Percentiles rank a stretch among this genome's conserved stretches.
Evolutionary conservation across 1,139 yeast genomes (phyloP).

Genomic region (Debaryomycetaceae sp.): DNA sequence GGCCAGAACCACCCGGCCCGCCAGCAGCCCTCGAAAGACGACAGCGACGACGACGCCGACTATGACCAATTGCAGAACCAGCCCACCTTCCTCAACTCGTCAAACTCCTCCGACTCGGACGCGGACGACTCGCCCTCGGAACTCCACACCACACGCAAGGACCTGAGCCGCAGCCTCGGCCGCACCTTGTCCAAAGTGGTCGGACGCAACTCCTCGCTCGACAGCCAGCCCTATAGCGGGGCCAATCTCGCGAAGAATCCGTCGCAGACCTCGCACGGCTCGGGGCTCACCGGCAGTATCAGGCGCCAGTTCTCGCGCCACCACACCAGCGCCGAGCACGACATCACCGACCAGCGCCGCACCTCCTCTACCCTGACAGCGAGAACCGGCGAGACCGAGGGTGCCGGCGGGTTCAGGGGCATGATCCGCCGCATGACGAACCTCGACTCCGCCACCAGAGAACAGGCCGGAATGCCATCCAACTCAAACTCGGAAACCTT

Average conservation of each 20-base stretch:
- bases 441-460: slow-evolving; percentile 18
- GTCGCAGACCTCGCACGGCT: background rate
- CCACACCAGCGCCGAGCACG: background rate
- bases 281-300: background rate
- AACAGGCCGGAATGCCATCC: slow-evolving; percentile 9
- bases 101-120: background rate
- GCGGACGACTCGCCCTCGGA: slow-evolving; percentile 1
- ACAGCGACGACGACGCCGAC: slow-evolving; percentile 3
- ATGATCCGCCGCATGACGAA: slow-evolving; percentile 27
- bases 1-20: too few relatives aligned
- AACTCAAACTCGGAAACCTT: slow-evolving; percentile 26
- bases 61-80: slow-evolving; percentile 1
- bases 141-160: background rate
- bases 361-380: background rate
- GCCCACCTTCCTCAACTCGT: background rate
- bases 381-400: slow-evolving; percentile 1
- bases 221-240: too few relatives aligned
- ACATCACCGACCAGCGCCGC: slow-evolving; percentile 2
- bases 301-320: background rate
- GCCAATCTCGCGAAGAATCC: background rate
- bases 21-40: slow-evolving; percentile 4
- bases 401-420: slow-evolving; percentile 14
- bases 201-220: too few relatives aligned
- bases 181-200: background rate
- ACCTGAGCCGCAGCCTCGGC: background rate